These are phyloP conservation scores for Trapa bicornis DNA, from an alignment of 345 rosid species.

Conservation along the genomic window DNA sequence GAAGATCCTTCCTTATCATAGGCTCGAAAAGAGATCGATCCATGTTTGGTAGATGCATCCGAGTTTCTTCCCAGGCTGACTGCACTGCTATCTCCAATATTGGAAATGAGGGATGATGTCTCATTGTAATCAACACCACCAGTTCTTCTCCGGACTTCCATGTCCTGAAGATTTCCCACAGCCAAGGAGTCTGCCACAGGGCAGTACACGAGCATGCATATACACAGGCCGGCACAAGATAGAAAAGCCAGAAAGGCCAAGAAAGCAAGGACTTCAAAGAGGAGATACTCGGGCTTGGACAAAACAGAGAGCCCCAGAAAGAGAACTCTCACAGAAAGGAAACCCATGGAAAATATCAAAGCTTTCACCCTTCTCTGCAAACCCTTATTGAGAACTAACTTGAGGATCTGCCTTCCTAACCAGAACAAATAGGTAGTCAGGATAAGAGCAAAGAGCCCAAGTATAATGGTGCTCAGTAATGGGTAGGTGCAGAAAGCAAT, in stretches of 20 bases:
- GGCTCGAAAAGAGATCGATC: constrained; percentile 53
- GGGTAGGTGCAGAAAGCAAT: constrained; percentile 80
- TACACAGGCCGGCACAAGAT: constrained; percentile 61
- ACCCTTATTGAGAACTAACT: constrained; percentile 83
- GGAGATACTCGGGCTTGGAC: constrained; percentile 48
- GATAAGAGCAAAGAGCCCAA: constrained; percentile 60
- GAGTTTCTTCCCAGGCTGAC: constrained; percentile 44
- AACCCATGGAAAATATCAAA: constrained; percentile 67
- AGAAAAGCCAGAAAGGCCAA: constrained; percentile 64
- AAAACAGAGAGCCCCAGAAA: constrained; percentile 75
- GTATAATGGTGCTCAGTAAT: constrained; percentile 65
- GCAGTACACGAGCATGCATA: constrained; percentile 71
- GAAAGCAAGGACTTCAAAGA: constrained; percentile 75
- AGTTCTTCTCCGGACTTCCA: constrained; percentile 45
- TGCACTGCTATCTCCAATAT: constrained; percentile 35
- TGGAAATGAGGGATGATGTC: constrained; percentile 41
- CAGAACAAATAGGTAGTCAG: constrained; percentile 72
- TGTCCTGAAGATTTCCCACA: constrained; percentile 46
- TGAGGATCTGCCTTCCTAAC: constrained; percentile 80
- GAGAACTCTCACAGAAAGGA: constrained; percentile 74
- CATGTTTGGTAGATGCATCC: constrained; percentile 44
- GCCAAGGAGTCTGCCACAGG: constrained; percentile 92
- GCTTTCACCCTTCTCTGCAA: constrained; percentile 80
- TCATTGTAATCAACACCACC: constrained; percentile 35
- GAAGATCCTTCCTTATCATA: constrained; percentile 36